These are phyloP conservation scores for Pleurotus djamor DNA, from an alignment of 768 basidiomycete genomes.

Conservation along the genomic window DNA sequence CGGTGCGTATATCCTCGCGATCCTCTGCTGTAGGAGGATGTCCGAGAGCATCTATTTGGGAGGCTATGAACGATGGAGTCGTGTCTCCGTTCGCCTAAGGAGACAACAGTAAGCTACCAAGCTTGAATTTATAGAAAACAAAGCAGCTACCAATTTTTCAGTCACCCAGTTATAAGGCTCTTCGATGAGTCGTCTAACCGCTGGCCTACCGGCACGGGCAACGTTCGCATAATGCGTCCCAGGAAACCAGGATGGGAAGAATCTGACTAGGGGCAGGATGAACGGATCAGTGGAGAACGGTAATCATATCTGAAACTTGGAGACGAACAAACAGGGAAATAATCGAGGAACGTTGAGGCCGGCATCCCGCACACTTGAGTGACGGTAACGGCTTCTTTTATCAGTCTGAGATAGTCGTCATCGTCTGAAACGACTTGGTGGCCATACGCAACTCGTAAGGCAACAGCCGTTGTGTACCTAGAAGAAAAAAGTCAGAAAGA, in stretches of 20 bases:
- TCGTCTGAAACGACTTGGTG: slow-evolving; percentile 27
- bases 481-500: neutral
- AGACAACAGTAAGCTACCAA: neutral
- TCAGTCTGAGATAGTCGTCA: slow-evolving; percentile 21
- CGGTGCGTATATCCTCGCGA: neutral
- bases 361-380: slow-evolving; percentile 15
- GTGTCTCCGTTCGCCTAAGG: neutral
- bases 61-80: neutral
- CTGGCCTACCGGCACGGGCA: neutral
- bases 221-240: slow-evolving; percentile 1
- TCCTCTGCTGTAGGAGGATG: slow-evolving; percentile 7
- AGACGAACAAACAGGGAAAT: slow-evolving; percentile 14
- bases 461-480: slow-evolving; percentile 31
- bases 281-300: neutral
- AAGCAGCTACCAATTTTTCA: neutral
- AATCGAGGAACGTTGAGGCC: slow-evolving; percentile 33
- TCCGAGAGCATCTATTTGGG: neutral
- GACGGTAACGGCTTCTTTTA: slow-evolving; percentile 19
- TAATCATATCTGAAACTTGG: neutral
- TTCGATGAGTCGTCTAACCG: neutral
- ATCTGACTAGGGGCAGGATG: neutral
- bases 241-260: slow-evolving; percentile 2
- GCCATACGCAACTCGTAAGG: slow-evolving; percentile 45
- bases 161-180: neutral
- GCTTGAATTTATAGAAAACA: too few relatives aligned